Base-by-base conservation (phyloP, 768 basidiomycete species). In the Collybia nuda region DNA sequence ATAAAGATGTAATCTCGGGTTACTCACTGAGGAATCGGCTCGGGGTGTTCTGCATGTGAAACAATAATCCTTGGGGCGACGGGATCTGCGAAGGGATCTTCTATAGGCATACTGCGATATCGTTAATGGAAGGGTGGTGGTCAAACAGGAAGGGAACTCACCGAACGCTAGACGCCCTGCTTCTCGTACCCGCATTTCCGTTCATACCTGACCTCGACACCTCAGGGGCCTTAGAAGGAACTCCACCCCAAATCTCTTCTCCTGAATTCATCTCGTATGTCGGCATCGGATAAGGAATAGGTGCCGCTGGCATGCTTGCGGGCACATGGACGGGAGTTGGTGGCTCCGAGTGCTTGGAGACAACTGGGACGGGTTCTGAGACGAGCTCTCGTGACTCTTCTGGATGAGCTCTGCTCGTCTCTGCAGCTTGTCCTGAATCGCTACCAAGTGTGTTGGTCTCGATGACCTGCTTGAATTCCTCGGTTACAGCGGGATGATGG, bases 41-140 rank as follows among this genome's bases (percentile, higher is more conserved):
- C 46, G 15, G 52, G 37, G 5, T 26, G 47, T 26, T 7, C 24
- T 26, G 7, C 24, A 15, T 59, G 56, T 15, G 57, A 56, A 17
- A 66, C 53, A 12, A 61, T 55, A 22, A 70, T 65, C 37, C 48
- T 57, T 5, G 66, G 67, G 11, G 47, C 53, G n/a, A 62, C 40
- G 6, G 70, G 70, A 46, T 73, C 70, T 11, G 63, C 64, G 43
- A 71, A 73, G 1, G 68, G 70, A 54, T 72, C 64, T 36, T 60
- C 35, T 44, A 48, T 11, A 28, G 56, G 21, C 54, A 61, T 22
- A 44, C 52, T 47, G 42, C 40, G 39, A 14, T 50, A 56, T 36
- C 53, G 57, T 26, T 57, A 26, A 44, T 7, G 14, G 11, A 44
- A 23, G 41, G 28, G 38, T n/a, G 37, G 6, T 3, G 32, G 26